Conservation (phyloP, 2,329 filamentous ascomycete genomes). For the Metarhizium guizhouense region DNA sequence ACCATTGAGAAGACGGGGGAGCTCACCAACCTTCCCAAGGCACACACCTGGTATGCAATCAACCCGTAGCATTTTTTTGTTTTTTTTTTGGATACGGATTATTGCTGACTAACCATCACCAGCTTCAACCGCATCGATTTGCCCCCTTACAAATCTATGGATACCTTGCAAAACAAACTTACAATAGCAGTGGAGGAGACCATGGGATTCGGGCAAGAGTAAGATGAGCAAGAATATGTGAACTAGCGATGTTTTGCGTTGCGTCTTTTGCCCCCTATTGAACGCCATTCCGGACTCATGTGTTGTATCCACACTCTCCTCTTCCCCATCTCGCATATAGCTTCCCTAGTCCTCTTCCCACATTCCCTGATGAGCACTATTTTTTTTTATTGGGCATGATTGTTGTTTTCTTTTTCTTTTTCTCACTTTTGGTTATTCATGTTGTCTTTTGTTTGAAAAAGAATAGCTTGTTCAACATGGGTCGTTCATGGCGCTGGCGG, state of each 20-base stretch:
- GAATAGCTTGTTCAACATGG: background rate
- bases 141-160: conserved; percentile 83
- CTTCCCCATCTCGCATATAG: background rate
- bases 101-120: background rate
- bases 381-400: background rate
- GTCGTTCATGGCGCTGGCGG: background rate
- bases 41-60: conserved; percentile 84
- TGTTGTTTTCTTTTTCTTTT: background rate
- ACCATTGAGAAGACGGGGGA: conserved; percentile 98
- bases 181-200: conserved; percentile 98
- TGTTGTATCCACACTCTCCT: background rate
- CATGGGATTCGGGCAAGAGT: conserved; percentile 97
- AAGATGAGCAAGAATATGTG: conserved; percentile 20
- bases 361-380: background rate
- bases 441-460: background rate
- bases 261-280: background rate
- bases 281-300: background rate
- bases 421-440: background rate
- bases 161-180: conserved; percentile 78
- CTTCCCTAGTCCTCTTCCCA: background rate
- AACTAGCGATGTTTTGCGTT: conserved; percentile 3
- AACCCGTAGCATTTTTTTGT: background rate
- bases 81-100: background rate
- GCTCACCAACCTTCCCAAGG: conserved; percentile 82
- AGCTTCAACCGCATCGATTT: conserved; percentile 97